Evolutionary conservation across 1,284 basidiomycete species (phyloP).

Genomic region (Golubevia pallescens): DNA sequence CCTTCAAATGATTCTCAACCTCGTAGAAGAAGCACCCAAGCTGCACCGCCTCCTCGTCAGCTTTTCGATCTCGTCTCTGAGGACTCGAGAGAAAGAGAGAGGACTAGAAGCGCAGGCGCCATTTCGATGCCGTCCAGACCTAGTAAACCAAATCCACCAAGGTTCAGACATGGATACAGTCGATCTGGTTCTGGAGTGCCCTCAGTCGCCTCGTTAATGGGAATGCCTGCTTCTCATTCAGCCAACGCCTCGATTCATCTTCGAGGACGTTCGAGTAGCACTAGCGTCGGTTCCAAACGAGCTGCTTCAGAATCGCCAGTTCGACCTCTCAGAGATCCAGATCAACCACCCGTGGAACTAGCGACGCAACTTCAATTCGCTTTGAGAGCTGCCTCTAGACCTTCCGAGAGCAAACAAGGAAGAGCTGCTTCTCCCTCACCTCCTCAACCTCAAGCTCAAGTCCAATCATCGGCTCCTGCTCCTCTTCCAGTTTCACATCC

Average conservation of each 20-base stretch:
- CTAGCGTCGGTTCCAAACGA: conserved; percentile 2
- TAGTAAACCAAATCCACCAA: conserved; percentile 1
- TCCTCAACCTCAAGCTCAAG: not conserved
- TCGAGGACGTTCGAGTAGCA: conserved; percentile 2
- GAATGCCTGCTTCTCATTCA: conserved; percentile 16
- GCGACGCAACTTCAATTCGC: not conserved
- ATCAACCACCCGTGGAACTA: conserved; percentile 15
- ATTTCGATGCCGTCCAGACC: not conserved
- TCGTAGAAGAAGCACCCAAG: not conserved
- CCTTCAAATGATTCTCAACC: not conserved
- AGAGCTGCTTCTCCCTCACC: not conserved
- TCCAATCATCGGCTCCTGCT: too few relatives aligned
- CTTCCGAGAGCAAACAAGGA: not conserved
- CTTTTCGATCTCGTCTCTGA: not conserved
- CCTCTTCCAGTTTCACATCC: not conserved
- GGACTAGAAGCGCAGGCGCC: not conserved
- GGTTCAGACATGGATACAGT: conserved; percentile 8
- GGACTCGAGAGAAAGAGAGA: not conserved
- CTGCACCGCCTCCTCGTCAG: not conserved
- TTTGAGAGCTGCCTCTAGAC: not conserved
- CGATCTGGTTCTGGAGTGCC: conserved; percentile 16
- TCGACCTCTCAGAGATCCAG: conserved; percentile 16
- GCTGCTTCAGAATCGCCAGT: conserved; percentile 7
- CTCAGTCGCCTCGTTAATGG: conserved; percentile 35
- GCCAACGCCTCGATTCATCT: not conserved